Base-by-base conservation (phyloP, 208 protist species). In the Leishmania guyanensis region DNA sequence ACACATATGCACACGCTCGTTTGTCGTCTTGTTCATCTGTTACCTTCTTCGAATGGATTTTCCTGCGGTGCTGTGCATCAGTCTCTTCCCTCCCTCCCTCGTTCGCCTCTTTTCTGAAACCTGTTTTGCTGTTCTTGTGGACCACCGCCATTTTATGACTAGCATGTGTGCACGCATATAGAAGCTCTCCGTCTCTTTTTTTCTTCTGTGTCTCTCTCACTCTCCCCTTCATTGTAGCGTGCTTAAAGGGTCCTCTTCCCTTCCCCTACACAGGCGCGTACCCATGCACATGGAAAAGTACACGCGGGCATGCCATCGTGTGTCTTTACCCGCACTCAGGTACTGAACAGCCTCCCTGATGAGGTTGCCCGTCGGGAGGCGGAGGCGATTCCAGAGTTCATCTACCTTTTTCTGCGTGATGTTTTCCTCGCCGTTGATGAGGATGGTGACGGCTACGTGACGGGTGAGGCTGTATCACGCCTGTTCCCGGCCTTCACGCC, bases 401-500 rank as follows among this genome's bases (percentile, higher is more conserved):
- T 85, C 29, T 85, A 85, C 82, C 51, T 56, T 26, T 85, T 85
- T 64, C 58, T 85, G 43, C 82, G 82, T 62, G 82, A 85, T 62
- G 82, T 79, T 65, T 88, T 88, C 50, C 76, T 79, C 33, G 82
- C 83, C 5, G 77, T 87, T 16, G 78, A 87, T 48, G 65, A 39
- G 9, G 75, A 86, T 36, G 76, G 75, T 17, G 82, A 85, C 76
- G 81, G 81, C 36, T 79, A 78, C 69, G 81, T 88, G 73, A 84
- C 77, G 39, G 72, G 69, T 22, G 81, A 64, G 5, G 77, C 75
- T 17, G 71, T 85, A 60, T 36, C 39, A 2, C 43, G 20, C 14
- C 50, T 68, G 12, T 58, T 87, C 29, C 71, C 69, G 20, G 60
- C 79, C 5, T 76, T 87, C n/a, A 10, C 51, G 29, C 50, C 68